Percentiles rank a stretch among this genome's conserved stretches.
Evolutionary conservation across 1,284 basidiomycete genomes (phyloP).

Genomic region (Cutaneotrichosporon sp.): DNA sequence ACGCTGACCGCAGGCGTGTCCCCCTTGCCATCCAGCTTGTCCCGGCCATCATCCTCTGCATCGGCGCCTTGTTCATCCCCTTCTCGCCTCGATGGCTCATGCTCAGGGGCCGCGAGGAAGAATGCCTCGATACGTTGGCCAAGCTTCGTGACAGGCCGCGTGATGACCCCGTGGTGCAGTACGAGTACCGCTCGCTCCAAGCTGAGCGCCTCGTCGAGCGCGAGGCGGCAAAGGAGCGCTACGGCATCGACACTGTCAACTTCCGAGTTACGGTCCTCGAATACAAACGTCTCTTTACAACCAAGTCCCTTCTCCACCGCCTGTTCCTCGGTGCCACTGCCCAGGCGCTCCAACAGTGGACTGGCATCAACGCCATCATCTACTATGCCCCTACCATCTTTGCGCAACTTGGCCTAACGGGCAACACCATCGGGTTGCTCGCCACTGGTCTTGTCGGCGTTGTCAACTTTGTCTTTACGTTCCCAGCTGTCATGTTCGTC

Average conservation of each 20-base stretch:
- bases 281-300: conserved; percentile 49
- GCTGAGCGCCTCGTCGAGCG: conserved; percentile 72
- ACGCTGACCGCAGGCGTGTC: conserved; percentile 55
- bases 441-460: conserved; percentile 81
- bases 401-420: conserved; percentile 24
- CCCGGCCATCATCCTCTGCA: conserved; percentile 52
- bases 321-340: conserved; percentile 49
- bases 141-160: conserved; percentile 61
- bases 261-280: conserved; percentile 40
- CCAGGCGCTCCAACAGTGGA: conserved; percentile 52
- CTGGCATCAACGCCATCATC: conserved; percentile 44
- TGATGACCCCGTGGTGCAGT: conserved; percentile 66
- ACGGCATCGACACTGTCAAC: conserved; percentile 44
- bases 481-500: conserved; percentile 51
- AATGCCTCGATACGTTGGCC: conserved; percentile 66
- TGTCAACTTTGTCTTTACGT: conserved; percentile 55
- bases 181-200: conserved; percentile 79
- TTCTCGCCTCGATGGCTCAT: conserved; percentile 61
- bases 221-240: conserved; percentile 56
- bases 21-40: conserved; percentile 70
- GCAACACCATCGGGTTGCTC: conserved; percentile 62
- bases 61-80: conserved; percentile 50
- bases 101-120: conserved; percentile 66
- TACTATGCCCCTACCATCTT: conserved; percentile 21
- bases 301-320: conserved; percentile 43